A percentile compares a stretch with the other conserved stretches of the same genome.
These are phyloP conservation scores for Plantago major DNA, from an alignment of 257 asterid genomes.

Conservation along the genomic window DNA sequence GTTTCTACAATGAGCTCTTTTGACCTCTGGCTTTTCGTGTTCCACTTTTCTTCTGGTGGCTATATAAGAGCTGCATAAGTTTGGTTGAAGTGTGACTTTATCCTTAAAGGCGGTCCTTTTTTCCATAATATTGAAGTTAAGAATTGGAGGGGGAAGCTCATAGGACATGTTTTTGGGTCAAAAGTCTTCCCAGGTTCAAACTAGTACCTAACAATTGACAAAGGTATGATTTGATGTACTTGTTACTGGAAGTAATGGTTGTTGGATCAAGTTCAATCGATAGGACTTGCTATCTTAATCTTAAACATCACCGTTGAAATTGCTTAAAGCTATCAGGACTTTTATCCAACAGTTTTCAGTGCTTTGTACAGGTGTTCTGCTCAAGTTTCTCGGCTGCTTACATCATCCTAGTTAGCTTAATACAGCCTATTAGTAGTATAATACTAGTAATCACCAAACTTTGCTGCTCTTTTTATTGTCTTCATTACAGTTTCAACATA, in stretches of 20 bases:
- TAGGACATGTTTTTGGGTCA: not conserved
- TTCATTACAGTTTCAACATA: no score
- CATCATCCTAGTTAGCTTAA: slow-evolving; percentile 4
- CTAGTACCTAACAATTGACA: slow-evolving; percentile 29
- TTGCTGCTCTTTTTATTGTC: no score
- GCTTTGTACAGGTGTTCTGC: slow-evolving; percentile 14
- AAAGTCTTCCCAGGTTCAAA: slow-evolving; percentile 25
- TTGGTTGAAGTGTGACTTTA: not conserved
- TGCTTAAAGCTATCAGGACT: slow-evolving; percentile 10
- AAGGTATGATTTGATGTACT: slow-evolving; percentile 7
- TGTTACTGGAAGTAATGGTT: slow-evolving; percentile 8
- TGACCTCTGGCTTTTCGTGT: not conserved
- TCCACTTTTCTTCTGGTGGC: not conserved
- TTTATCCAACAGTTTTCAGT: slow-evolving; percentile 12
- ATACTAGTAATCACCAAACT: no score
- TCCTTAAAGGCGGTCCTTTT: not conserved
- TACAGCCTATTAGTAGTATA: no score
- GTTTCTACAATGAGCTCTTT: not conserved
- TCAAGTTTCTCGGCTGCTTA: slow-evolving; percentile 1
- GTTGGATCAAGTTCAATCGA: slow-evolving; percentile 6
- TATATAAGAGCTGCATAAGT: not conserved
- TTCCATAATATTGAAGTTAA: not conserved
- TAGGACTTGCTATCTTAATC: slow-evolving; percentile 12
- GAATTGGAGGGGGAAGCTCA: no score
- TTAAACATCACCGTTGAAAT: slow-evolving; percentile 14